Percentiles rank a stretch among this genome's conserved stretches.
These are phyloP conservation scores for Termitomyces sp. DNA, from an alignment of 768 basidiomycete genomes.

Conservation along the genomic window DNA sequence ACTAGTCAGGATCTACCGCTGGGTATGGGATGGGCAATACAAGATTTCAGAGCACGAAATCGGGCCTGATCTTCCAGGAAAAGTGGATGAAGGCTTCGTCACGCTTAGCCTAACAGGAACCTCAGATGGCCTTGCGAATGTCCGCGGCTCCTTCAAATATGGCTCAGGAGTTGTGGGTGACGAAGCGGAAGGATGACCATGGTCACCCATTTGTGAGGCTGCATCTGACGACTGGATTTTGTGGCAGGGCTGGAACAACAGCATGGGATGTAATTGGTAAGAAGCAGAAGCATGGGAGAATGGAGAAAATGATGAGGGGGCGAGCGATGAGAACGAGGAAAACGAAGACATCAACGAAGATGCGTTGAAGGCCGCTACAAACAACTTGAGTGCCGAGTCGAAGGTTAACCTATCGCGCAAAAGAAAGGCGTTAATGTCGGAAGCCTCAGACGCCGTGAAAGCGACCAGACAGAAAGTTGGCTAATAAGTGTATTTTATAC, in stretches of 20 bases:
- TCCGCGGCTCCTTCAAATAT: background rate
- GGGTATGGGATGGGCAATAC: constrained; percentile 1
- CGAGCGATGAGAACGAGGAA: background rate
- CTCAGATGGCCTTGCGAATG: background rate
- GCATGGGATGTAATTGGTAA: constrained; percentile 3
- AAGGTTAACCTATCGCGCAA: background rate
- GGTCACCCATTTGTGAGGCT: constrained; percentile 4
- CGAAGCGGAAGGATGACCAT: background rate
- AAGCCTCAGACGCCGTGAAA: background rate
- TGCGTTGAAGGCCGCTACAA: background rate
- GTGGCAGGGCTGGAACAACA: background rate
- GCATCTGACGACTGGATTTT: background rate
- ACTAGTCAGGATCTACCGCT: constrained; percentile 1
- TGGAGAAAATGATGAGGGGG: background rate
- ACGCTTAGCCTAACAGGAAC: background rate
- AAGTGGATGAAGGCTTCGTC: background rate
- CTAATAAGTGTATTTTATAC: background rate
- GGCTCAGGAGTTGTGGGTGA: constrained; percentile 1
- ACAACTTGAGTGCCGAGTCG: background rate
- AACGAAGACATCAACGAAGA: background rate
- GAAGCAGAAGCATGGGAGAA: constrained; percentile 3
- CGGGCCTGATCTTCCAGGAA: background rate
- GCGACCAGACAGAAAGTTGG: background rate
- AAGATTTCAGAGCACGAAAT: background rate
- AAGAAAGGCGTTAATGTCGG: background rate